phyloP scores from a whole-genome alignment of 371 early-diverging fungal genomes.

The Mortierella sp. region DNA sequence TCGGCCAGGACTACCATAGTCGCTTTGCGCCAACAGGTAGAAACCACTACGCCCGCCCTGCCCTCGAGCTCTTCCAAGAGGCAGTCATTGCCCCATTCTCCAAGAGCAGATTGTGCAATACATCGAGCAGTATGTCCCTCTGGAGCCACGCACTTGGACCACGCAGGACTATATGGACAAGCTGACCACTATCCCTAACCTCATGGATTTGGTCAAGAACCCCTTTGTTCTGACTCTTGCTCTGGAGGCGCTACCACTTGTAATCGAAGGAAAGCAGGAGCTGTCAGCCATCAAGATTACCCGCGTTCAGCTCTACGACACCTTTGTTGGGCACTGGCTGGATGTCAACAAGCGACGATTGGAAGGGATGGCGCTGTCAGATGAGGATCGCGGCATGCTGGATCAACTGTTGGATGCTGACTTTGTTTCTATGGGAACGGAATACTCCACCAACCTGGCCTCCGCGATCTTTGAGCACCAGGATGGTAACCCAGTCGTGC shows the following conservation, averaged over 20 bases:
- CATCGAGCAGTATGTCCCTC: background rate
- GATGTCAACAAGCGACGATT: background rate
- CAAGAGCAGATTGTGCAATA: constrained; percentile 9
- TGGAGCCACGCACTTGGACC: background rate
- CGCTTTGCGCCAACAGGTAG: constrained; percentile 8
- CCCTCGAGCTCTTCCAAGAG: constrained; percentile 12
- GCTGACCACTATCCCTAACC: background rate
- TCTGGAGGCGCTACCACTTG: background rate
- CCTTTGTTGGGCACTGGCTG: constrained; percentile 3
- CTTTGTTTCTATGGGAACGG: too few species aligned
- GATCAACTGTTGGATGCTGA: too few species aligned
- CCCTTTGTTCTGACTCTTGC: constrained; percentile 6
- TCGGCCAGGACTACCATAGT: background rate
- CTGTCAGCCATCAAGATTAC: constrained; percentile 3
- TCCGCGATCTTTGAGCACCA: too few species aligned
- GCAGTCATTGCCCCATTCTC: constrained; percentile 9
- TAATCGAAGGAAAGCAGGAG: background rate
- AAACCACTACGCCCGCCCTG: too few species aligned
- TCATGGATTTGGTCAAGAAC: constrained; percentile 16
- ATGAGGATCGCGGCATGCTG: too few species aligned
- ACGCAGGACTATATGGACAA: constrained; percentile 1
- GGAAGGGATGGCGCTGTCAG: too few species aligned
- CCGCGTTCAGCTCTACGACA: constrained; percentile 9
- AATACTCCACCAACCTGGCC: too few species aligned
- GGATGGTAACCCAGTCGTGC: too few species aligned